phyloP scores from a whole-genome alignment of 2,329 filamentous ascomycete species.

The Exophiala spinifera region DNA sequence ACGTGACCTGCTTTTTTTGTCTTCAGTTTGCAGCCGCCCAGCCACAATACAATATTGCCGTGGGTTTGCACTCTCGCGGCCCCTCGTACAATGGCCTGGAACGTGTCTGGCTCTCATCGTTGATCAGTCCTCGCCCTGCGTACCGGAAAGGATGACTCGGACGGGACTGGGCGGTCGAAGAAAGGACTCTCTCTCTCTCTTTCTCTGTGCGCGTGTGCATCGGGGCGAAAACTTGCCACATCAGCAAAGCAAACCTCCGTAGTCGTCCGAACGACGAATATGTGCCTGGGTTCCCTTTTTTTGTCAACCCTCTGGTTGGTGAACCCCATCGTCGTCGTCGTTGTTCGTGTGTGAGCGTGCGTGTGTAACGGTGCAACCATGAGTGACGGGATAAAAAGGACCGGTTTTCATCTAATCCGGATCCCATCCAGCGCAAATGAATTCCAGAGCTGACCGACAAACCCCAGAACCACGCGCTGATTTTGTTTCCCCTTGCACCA shows the following conservation, averaged over 20 bases:
- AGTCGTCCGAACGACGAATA: not conserved
- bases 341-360: too few species aligned
- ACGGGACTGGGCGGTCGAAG: too few species aligned
- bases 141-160: not conserved
- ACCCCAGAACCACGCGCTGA: not conserved
- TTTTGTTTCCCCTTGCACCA: not conserved
- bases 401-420: not conserved
- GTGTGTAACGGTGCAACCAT: constrained; percentile 8
- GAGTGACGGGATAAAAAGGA: not conserved
- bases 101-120: too few species aligned
- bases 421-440: not conserved
- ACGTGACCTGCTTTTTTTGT: too few species aligned
- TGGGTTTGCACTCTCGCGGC: too few species aligned
- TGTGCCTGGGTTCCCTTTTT: constrained; percentile 3
- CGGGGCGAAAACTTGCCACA: not conserved
- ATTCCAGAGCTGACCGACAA: not conserved
- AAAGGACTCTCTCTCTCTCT: too few species aligned
- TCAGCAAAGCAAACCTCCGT: not conserved
- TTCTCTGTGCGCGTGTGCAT: too few species aligned
- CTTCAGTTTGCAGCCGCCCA: too few species aligned
- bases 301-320: constrained; percentile 22
- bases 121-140: not conserved
- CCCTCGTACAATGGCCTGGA: too few species aligned
- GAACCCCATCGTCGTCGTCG: constrained; percentile 1
- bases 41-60: too few species aligned